Percentiles rank a stretch among this genome's conserved stretches.
Evolutionary conservation across 352 stramenopile genomes (phyloP).

Genomic region (Globisporangium recalcitrans): DNA sequence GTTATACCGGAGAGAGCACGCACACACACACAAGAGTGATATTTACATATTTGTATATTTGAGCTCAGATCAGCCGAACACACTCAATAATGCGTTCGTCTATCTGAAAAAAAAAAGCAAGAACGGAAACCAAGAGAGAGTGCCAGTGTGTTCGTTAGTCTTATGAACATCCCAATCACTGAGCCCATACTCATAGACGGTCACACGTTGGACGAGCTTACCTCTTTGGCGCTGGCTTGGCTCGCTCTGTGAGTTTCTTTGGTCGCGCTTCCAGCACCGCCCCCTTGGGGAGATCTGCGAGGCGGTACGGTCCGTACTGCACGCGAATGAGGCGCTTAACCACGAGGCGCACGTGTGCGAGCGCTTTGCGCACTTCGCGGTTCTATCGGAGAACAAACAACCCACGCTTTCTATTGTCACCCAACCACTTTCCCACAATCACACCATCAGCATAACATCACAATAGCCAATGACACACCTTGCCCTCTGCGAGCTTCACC

Average conservation of each 20-base stretch:
- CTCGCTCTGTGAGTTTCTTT: constrained; percentile 34
- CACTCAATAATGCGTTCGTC: neutral
- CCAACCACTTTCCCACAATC: neutral
- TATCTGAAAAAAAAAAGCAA: neutral
- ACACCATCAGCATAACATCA: neutral
- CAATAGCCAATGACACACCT: constrained; percentile 31
- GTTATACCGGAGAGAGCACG: constrained; percentile 3
- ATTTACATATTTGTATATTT: constrained; percentile 17
- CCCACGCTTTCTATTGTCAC: neutral
- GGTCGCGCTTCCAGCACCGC: constrained; percentile 69
- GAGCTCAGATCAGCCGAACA: neutral
- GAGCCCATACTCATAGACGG: too few relatives aligned
- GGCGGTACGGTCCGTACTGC: constrained; percentile 85
- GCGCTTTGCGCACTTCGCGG: constrained; percentile 86
- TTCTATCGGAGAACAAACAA: constrained; percentile 48
- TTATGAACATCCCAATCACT: neutral
- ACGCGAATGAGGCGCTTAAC: constrained; percentile 88
- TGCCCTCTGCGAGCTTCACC: constrained; percentile 83
- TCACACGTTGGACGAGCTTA: too few relatives aligned
- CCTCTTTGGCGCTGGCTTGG: constrained; percentile 22
- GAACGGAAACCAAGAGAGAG: neutral
- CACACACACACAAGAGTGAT: constrained; percentile 7
- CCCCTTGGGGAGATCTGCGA: constrained; percentile 71
- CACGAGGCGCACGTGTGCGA: constrained; percentile 79
- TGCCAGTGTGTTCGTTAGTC: neutral